A percentile compares a stretch with the other conserved stretches of the same genome.
Conservation (phyloP, 371 early-diverging fungal genomes). For the Umbelopsis sp. region DNA sequence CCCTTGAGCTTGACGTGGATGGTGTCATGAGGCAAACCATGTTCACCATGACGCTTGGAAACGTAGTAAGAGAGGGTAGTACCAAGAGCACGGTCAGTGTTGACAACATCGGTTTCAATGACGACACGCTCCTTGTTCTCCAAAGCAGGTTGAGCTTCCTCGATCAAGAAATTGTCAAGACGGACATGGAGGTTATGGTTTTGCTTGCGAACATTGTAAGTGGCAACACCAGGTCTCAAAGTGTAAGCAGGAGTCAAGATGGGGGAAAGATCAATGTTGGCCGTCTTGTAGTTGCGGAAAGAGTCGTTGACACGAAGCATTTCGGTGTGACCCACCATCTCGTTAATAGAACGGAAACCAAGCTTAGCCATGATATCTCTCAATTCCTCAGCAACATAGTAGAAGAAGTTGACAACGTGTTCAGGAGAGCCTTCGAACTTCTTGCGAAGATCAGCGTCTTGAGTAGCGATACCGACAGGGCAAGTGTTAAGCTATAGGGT, state of each 20-base stretch:
- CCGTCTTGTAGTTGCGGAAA: conserved; percentile 81
- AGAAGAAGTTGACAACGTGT: conserved; percentile 97
- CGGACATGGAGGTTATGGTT: conserved; percentile 86
- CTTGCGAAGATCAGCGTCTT: conserved; percentile 90
- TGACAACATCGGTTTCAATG: conserved; percentile 75
- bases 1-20: conserved; percentile 86
- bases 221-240: conserved; percentile 87
- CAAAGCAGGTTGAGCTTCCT: conserved; percentile 77
- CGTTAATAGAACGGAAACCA: conserved; percentile 90
- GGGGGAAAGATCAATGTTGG: conserved; percentile 81
- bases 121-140: conserved; percentile 59
- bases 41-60: conserved; percentile 79
- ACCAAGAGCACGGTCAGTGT: conserved; percentile 95
- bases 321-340: conserved; percentile 95
- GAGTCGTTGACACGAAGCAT: conserved; percentile 74
- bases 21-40: conserved; percentile 84
- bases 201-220: conserved; percentile 78
- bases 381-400: conserved; percentile 93
- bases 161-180: conserved; percentile 82
- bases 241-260: conserved; percentile 88
- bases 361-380: conserved; percentile 92
- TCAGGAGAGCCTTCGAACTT: conserved; percentile 95
- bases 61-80: conserved; percentile 90
- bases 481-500: conserved; percentile 78
- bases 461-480: conserved; percentile 97